Percentiles rank a stretch among this genome's conserved stretches.
phyloP scores from a whole-genome alignment of 768 basidiomycete genomes.

The Clavaria fumosa region DNA sequence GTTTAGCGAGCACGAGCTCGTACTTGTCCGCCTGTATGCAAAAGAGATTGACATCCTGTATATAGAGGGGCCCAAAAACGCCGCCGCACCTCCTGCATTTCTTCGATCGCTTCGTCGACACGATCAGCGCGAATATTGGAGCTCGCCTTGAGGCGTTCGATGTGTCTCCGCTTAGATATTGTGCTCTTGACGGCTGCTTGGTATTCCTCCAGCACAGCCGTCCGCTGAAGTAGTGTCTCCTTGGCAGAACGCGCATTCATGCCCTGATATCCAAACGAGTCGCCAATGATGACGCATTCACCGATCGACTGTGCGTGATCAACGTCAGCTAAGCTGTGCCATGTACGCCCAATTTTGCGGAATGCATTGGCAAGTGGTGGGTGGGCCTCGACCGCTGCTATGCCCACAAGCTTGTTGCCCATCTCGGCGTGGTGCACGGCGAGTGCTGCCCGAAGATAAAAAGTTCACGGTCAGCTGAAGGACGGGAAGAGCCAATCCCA shows the following conservation, averaged over 20 bases:
- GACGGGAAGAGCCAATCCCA: too few species aligned
- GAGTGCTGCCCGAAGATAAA: constrained; percentile 33
- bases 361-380: constrained; percentile 71
- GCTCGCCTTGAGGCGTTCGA: constrained; percentile 78
- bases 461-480: constrained; percentile 3
- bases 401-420: constrained; percentile 84
- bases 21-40: constrained; percentile 68
- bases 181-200: constrained; percentile 86
- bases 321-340: constrained; percentile 79
- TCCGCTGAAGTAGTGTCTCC: constrained; percentile 82
- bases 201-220: constrained; percentile 85
- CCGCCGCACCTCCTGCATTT: constrained; percentile 69
- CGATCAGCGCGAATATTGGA: constrained; percentile 72
- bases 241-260: constrained; percentile 95
- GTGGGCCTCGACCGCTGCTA: constrained; percentile 81
- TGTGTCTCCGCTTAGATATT: constrained; percentile 83
- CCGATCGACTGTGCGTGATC: constrained; percentile 85
- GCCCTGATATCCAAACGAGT: constrained; percentile 90
- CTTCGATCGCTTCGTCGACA: constrained; percentile 84
- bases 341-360: constrained; percentile 72
- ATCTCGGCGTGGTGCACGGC: constrained; percentile 73
- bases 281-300: constrained; percentile 92
- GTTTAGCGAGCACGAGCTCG: constrained; percentile 67
- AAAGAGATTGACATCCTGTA: constrained; percentile 3
- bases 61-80: background rate